Percentiles rank a stretch among this genome's conserved stretches.
Conservation (phyloP, 768 basidiomycete genomes). For the Leccinum variicolor region DNA sequence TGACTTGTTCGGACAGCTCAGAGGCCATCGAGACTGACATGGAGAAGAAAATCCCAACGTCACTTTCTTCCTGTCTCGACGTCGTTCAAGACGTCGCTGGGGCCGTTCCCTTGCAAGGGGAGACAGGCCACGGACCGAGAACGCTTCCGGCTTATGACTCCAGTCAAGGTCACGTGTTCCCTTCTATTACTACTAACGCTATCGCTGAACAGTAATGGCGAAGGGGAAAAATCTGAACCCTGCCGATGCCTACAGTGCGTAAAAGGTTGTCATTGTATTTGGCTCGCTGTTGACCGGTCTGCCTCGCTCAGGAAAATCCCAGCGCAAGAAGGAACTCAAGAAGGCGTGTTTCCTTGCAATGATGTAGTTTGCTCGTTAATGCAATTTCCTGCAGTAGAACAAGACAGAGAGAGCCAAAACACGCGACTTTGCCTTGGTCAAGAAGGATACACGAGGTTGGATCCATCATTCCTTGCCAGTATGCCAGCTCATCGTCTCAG, state of each 20-base stretch:
- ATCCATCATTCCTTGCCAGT: not conserved
- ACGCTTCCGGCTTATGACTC: slow-evolving; percentile 18
- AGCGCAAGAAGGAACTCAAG: slow-evolving; percentile 92
- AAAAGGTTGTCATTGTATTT: not conserved
- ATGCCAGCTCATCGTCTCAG: slow-evolving; percentile 36
- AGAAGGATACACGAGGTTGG: slow-evolving; percentile 87
- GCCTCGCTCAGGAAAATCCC: slow-evolving; percentile 70
- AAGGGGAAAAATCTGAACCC: slow-evolving; percentile 89
- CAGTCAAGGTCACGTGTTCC: slow-evolving; percentile 25
- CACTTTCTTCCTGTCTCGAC: slow-evolving; percentile 8
- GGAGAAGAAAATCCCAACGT: slow-evolving; percentile 13
- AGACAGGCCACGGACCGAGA: slow-evolving; percentile 28
- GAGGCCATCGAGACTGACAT: slow-evolving; percentile 30
- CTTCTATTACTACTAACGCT: not conserved
- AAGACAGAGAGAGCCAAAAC: slow-evolving; percentile 79
- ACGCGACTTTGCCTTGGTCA: slow-evolving; percentile 87
- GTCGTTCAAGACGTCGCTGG: slow-evolving; percentile 19
- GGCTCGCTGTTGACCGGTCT: slow-evolving; percentile 1
- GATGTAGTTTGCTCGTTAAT: slow-evolving; percentile 15
- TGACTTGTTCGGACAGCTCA: slow-evolving; percentile 28
- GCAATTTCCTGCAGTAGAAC: slow-evolving; percentile 65
- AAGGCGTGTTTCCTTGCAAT: slow-evolving; percentile 47
- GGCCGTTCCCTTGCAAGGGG: slow-evolving; percentile 51
- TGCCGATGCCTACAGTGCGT: slow-evolving; percentile 83
- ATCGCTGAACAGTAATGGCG: slow-evolving; percentile 47